Evolutionary conservation across 2,329 filamentous ascomycete species (phyloP), one percentile per base, ranked within the genome.

Genomic region (Fusarium albidum): DNA sequence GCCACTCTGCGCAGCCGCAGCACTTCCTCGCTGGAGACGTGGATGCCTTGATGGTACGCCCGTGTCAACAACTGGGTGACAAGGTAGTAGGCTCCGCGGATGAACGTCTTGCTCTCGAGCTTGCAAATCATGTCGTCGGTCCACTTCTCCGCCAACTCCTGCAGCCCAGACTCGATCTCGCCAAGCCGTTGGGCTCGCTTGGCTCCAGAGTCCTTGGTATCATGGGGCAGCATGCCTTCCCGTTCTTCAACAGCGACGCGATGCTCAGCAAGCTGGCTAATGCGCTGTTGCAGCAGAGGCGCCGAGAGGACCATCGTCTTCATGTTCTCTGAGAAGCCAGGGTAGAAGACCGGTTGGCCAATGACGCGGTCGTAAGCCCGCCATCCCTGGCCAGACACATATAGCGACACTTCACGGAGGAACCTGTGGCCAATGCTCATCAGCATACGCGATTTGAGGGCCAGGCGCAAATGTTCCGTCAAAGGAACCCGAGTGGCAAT

Each of bases 121-220:
- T 99, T 99, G 83, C 94, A 98, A 57, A 99, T 97, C 95, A 99
- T 98, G 59, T 89, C 86, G 69, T 96, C 92, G 18, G 92, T 91
- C 83, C 95, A 88, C 61, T 89, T 87, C 59, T 95, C 91, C 5
- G 91, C 90, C 5, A 97, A 88, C 68, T 96, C 87, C 48, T 86
- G 82, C 38, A 99, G 77, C 52, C 88, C 88, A 31, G 80, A 79
- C 68, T 92, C 87, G 49, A 98, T 84, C 65, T 89, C 85, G 49
- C 76, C 78, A 46, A 80, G 83, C 49, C 84, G 78, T 57, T 81
- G 82, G 5, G 76, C 75, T 49, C 81, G 79, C 71, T 85, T 79
- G 27, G 69, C 51, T 9, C 55, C 61, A 68, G 82, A 83, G 49
- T 85, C 79, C 44, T 79, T 79, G 62, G 85, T 84, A 15, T 82